Percentiles rank a stretch among this genome's conserved stretches.
phyloP scores from a whole-genome alignment of 495 filamentous ascomycete genomes.

The Gamarada debralockiae region DNA sequence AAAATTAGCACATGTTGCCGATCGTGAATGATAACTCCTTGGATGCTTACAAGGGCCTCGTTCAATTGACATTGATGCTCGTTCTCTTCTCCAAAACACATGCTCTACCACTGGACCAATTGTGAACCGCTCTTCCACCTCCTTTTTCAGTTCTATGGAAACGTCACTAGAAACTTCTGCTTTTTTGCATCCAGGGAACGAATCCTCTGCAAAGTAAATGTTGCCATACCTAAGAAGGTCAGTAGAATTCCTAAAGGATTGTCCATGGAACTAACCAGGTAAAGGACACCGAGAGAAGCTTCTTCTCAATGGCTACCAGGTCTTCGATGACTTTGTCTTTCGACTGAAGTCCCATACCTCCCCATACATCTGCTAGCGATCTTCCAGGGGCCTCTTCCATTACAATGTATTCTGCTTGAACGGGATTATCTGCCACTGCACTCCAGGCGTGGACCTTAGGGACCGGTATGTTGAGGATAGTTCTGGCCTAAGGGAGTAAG shows the following conservation, averaged over 20 bases:
- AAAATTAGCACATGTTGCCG: conserved; percentile 6
- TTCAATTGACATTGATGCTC: conserved; percentile 27
- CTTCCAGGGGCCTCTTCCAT: conserved; percentile 16
- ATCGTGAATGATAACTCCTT: conserved; percentile 4
- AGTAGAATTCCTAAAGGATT: no score
- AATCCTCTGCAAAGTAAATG: conserved; percentile 38
- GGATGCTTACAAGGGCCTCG: conserved; percentile 32
- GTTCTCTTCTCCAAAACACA: conserved; percentile 24
- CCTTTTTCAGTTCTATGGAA: not conserved
- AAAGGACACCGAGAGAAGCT: conserved; percentile 31
- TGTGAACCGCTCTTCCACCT: conserved; percentile 5
- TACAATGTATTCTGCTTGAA: conserved; percentile 21
- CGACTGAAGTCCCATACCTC: conserved; percentile 28
- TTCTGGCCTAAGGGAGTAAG: conserved; percentile 36
- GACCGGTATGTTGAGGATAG: conserved; percentile 27
- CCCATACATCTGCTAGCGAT: conserved; percentile 14
- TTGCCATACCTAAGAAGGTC: conserved; percentile 33
- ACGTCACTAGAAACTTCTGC: conserved; percentile 9
- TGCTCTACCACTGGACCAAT: conserved; percentile 20
- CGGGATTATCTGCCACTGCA: conserved; percentile 14
- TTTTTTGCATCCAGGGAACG: conserved; percentile 9
- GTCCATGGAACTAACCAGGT: no score
- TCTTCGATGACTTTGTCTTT: conserved; percentile 31
- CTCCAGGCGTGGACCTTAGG: conserved; percentile 13
- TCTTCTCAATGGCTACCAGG: conserved; percentile 37